Conservation (phyloP, 345 rosid species). For the Rhizophora mangle region DNA sequence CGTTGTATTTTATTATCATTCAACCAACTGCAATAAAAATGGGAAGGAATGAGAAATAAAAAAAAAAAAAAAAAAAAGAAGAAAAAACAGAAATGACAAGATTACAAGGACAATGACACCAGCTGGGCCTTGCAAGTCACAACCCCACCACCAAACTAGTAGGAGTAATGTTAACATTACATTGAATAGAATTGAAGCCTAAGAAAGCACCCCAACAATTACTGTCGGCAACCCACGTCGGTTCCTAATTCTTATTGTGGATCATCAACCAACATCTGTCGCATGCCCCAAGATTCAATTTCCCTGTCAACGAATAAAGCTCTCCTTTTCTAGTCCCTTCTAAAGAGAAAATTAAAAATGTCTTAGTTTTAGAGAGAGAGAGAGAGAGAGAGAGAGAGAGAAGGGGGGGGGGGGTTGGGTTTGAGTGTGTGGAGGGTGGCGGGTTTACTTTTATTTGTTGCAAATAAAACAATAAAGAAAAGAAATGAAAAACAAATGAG, state of each 20-base stretch:
- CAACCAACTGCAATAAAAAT: no score
- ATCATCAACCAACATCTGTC: no score
- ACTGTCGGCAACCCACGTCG: neutral
- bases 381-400: neutral
- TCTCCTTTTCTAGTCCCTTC: neutral
- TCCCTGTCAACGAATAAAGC: no score
- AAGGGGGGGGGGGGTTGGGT: no score
- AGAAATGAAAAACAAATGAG: neutral
- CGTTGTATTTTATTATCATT: no score
- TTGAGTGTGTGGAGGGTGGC: no score
- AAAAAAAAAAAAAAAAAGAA: no score
- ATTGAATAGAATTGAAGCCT: constrained; percentile 23
- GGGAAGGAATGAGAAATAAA: neutral
- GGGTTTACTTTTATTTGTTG: no score
- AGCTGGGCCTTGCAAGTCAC: neutral
- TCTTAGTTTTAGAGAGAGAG: neutral
- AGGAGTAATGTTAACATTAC: constrained; percentile 16
- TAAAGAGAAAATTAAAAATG: neutral
- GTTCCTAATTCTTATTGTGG: neutral
- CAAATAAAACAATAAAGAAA: neutral
- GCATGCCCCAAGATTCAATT: no score
- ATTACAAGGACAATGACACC: constrained; percentile 22
- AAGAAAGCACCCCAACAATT: constrained; percentile 18
- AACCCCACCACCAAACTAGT: constrained; percentile 20
- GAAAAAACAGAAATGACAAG: neutral